Conservation (phyloP, 441 rosid genomes). For the Raphanus hybrid region DNA sequence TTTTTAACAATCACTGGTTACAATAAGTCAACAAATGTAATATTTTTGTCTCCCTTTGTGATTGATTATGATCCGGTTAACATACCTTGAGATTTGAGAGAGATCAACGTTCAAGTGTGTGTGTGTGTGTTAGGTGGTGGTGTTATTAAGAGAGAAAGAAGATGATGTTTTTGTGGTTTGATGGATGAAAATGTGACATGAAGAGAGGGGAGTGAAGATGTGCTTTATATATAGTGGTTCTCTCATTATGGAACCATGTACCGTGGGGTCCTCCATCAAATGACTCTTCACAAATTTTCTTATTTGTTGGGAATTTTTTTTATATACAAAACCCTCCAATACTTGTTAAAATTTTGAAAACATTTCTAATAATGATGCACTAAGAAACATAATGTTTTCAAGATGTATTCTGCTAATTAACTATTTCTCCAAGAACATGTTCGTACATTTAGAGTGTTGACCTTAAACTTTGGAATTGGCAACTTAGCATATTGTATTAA, state of each 20-base stretch:
- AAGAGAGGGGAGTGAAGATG: conserved; percentile 42
- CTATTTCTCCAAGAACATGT: neutral
- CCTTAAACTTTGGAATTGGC: neutral
- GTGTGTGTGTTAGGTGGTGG: neutral
- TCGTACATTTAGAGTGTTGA: neutral
- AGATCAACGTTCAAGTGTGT: conserved; percentile 3
- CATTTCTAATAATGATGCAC: too few relatives aligned
- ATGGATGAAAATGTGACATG: conserved; percentile 36
- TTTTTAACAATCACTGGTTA: conserved; percentile 46
- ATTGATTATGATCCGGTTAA: neutral
- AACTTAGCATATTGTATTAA: neutral
- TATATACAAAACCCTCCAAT: neutral
- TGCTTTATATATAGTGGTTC: conserved; percentile 51
- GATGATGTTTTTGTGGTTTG: conserved; percentile 26
- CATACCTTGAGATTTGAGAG: neutral
- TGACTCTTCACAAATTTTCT: conserved; percentile 26
- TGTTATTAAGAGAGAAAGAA: conserved; percentile 5
- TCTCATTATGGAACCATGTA: conserved; percentile 60
- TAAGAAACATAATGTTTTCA: neutral
- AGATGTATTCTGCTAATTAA: neutral
- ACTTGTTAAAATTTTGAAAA: neutral
- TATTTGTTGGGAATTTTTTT: neutral
- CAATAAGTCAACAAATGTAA: conserved; percentile 19
- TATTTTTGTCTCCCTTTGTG: neutral
- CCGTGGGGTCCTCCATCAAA: conserved; percentile 67